Evolutionary conservation across 108 stramenopile genomes (phyloP), one percentile per base, ranked within the genome.

Genomic region (Asterionellopsis glacialis): DNA sequence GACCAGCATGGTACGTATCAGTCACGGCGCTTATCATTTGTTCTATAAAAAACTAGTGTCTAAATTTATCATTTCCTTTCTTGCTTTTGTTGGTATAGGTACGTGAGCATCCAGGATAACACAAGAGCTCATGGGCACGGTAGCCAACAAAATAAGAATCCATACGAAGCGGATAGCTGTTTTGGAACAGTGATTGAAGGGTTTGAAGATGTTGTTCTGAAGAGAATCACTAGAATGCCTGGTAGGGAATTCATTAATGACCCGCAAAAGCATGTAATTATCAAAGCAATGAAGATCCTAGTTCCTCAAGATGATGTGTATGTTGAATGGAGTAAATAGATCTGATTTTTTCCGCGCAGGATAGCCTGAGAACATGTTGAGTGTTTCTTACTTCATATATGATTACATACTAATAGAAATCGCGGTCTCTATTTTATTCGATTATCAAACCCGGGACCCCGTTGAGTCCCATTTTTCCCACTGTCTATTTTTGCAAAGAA

Each of bases 391-490:
- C 7, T 33, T 33, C 7, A 33, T 33, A n/a, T n/a, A n/a, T n/a
- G n/a, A n/a, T n/a, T n/a, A n/a, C n/a, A n/a, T n/a, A n/a, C n/a
- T n/a, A n/a, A 33, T 33, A 33, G 33, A 7, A 33, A 5, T 33
- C 2, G 33, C 7, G 2, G 33, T 5, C 7, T 5, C 33, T n/a
- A 45, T 9, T 38, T 25, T 21, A 23, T 11, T 81, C 75, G 42
- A 87, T 70, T 14, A 62, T 64, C 6, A 88, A 41, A 2, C 87
- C 87, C 11, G 73, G 83, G 27, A 73, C 75, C 41, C 84, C 89
- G 57, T 82, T 81, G 24, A 95, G 65, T 12, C 86, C 88, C 94
- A 95, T 95, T 64, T 95, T 95, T 14, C 91, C 89, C 0, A 92
- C 70, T 0, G 91, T 93, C 59, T 70, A 84, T 56, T 80, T 83